These are phyloP conservation scores for Trichosporon sp. DNA, from an alignment of 1,284 basidiomycete genomes.

Conservation along the genomic window DNA sequence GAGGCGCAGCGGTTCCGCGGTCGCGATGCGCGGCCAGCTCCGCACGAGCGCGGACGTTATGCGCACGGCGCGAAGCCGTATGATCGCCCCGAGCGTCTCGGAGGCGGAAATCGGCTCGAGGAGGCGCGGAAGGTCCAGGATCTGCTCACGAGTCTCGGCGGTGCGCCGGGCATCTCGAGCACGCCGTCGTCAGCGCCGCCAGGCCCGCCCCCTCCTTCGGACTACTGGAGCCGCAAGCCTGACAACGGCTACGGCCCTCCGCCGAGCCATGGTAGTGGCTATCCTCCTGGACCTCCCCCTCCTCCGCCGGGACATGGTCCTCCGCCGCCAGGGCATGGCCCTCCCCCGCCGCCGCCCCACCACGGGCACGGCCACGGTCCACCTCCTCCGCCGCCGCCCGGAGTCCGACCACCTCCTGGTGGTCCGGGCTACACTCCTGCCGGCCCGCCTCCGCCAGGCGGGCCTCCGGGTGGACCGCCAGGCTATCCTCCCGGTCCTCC, in stretches of 20 bases:
- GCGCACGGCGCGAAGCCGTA: constrained; percentile 4
- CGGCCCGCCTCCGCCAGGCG: neutral
- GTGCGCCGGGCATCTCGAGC: constrained; percentile 4
- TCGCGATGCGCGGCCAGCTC: neutral
- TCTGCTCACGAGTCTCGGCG: constrained; percentile 27
- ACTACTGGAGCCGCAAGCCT: neutral
- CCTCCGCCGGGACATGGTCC: constrained; percentile 1
- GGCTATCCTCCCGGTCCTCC: neutral
- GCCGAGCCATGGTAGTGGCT: neutral
- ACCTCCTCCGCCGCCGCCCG: neutral
- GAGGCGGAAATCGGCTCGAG: constrained; percentile 22
- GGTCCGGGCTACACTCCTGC: neutral
- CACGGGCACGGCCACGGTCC: neutral
- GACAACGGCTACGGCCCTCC: neutral
- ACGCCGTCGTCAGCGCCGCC: neutral
- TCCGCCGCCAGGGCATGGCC: neutral
- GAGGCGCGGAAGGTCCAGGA: constrained; percentile 38
- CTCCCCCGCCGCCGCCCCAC: neutral
- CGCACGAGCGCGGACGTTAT: neutral
- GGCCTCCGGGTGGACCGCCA: neutral
- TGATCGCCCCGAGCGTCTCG: constrained; percentile 8
- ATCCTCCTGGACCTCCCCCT: neutral
- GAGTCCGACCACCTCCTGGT: neutral
- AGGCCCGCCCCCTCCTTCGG: neutral
- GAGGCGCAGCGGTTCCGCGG: constrained; percentile 6